Evolutionary conservation across 2,329 filamentous ascomycete genomes (phyloP).

Genomic region (Colletotrichum shisoi): DNA sequence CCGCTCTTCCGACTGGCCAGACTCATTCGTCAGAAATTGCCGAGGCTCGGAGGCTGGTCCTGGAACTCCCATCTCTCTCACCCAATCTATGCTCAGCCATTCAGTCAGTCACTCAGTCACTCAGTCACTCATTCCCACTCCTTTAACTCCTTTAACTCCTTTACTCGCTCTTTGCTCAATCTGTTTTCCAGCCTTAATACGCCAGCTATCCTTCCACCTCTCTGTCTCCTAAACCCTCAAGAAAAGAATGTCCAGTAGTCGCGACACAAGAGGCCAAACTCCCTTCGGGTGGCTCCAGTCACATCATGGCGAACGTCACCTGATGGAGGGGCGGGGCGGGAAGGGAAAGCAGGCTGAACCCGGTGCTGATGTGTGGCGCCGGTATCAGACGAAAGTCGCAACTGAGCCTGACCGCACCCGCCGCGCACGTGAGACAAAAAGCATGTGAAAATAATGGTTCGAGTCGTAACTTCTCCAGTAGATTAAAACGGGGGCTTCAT

Average conservation of each 20-base stretch:
- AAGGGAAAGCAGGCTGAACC: conserved; percentile 25
- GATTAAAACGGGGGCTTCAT: conserved; percentile 25
- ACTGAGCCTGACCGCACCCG: conserved; percentile 20
- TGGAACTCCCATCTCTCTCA: background rate
- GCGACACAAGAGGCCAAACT: background rate
- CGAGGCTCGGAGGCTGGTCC: conserved; percentile 37
- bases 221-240: background rate
- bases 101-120: background rate
- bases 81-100: background rate
- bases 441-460: conserved; percentile 27
- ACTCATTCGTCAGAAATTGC: conserved; percentile 36
- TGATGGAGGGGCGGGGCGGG: conserved; percentile 18
- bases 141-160: too few relatives aligned
- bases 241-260: too few relatives aligned
- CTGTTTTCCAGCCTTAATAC: too few relatives aligned
- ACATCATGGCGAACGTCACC: conserved; percentile 10
- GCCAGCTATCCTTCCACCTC: background rate
- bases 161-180: background rate
- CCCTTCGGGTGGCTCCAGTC: background rate
- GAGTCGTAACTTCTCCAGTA: conserved; percentile 26
- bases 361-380: background rate
- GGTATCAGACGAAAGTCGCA: conserved; percentile 28
- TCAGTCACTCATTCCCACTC: background rate
- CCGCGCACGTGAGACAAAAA: conserved; percentile 7
- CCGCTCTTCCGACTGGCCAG: conserved; percentile 28